phyloP scores from a whole-genome alignment of 139 green algal genomes.

The Chlorella sp. region DNA sequence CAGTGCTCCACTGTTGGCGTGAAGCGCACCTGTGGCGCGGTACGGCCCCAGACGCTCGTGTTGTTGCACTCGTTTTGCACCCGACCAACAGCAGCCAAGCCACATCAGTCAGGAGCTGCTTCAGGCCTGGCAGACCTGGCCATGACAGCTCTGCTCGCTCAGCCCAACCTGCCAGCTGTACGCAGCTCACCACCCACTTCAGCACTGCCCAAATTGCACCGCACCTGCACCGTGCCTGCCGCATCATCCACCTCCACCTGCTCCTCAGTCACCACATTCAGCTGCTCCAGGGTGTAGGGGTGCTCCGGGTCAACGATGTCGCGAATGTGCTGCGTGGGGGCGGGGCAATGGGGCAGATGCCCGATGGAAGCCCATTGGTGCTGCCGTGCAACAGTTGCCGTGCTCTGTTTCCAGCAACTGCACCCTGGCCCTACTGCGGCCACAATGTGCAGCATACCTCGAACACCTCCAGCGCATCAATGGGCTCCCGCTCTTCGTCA shows the following conservation, averaged over 20 bases:
- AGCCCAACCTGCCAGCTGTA: too few relatives aligned
- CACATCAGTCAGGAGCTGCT: too few relatives aligned
- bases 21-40: slow-evolving; percentile 66
- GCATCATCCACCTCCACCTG: slow-evolving; percentile 79
- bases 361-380: background rate
- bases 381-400: too few relatives aligned
- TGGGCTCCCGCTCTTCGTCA: slow-evolving; percentile 69
- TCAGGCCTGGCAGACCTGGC: too few relatives aligned
- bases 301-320: slow-evolving; percentile 99
- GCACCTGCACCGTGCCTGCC: slow-evolving; percentile 55
- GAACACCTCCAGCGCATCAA: slow-evolving; percentile 80
- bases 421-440: background rate
- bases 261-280: slow-evolving; percentile 85
- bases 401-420: too few relatives aligned
- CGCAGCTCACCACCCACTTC: too few relatives aligned
- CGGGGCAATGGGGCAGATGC: background rate
- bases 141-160: too few relatives aligned
- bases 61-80: too few relatives aligned
- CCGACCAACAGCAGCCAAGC: too few relatives aligned
- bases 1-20: slow-evolving; percentile 96
- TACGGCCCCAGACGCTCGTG: too few relatives aligned
- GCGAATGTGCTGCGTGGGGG: slow-evolving; percentile 72
- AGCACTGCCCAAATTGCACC: too few relatives aligned
- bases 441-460: slow-evolving; percentile 41
- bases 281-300: slow-evolving; percentile 96